Evolutionary conservation across 1,139 yeast species (phyloP).

Genomic region (Pichia sp.): DNA sequence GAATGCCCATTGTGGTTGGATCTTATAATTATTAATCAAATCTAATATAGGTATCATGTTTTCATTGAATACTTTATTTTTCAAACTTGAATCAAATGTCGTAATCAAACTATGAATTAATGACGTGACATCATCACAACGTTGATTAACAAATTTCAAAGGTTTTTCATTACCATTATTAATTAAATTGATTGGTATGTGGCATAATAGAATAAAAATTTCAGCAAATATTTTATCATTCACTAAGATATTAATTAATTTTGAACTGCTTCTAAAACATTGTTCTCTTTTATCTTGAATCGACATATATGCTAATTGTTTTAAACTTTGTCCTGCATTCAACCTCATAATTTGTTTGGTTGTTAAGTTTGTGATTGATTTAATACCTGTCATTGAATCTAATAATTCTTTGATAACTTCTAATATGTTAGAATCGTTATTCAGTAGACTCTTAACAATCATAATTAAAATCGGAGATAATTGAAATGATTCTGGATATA

Average conservation of each 20-base stretch:
- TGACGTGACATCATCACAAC: slow-evolving; percentile 64
- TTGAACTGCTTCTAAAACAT: slow-evolving; percentile 43
- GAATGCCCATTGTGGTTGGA: slow-evolving; percentile 66
- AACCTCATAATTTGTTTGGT: slow-evolving; percentile 59
- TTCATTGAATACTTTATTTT: slow-evolving; percentile 31
- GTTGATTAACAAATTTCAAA: slow-evolving; percentile 64
- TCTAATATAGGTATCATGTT: slow-evolving; percentile 41
- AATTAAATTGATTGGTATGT: slow-evolving; percentile 40
- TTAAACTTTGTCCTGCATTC: slow-evolving; percentile 57
- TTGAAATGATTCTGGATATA: slow-evolving; percentile 44
- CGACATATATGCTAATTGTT: slow-evolving; percentile 49
- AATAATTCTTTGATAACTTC: slow-evolving; percentile 65
- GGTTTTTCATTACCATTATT: slow-evolving; percentile 38
- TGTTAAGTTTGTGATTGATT: slow-evolving; percentile 58
- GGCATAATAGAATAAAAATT: slow-evolving; percentile 56
- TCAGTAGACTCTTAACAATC: slow-evolving; percentile 58
- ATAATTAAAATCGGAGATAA: slow-evolving; percentile 52
- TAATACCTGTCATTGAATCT: slow-evolving; percentile 76
- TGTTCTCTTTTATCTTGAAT: slow-evolving; percentile 57
- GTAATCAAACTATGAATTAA: slow-evolving; percentile 61
- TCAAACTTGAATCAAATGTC: slow-evolving; percentile 47
- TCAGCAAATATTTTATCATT: slow-evolving; percentile 50
- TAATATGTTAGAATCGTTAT: slow-evolving; percentile 56
- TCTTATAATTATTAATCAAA: slow-evolving; percentile 42
- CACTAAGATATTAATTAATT: slow-evolving; percentile 44